Conservation (phyloP, 805 yeast species). For the Hanseniaspora singularis region DNA sequence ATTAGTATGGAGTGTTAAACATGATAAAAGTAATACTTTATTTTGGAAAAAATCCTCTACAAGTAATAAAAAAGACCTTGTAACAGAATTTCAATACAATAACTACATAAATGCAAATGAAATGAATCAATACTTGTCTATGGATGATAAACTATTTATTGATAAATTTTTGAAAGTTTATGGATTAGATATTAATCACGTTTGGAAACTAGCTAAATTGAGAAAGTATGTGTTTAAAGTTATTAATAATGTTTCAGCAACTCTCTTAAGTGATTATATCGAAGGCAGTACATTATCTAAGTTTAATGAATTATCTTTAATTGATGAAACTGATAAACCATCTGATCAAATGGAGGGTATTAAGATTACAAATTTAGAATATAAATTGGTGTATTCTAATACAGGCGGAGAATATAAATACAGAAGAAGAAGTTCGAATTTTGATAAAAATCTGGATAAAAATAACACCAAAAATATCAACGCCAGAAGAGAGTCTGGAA, state of each 20-base stretch:
- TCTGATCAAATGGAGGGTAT: no score
- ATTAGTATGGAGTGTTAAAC: conserved; percentile 59
- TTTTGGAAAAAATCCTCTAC: conserved; percentile 53
- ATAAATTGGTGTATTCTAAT: no score
- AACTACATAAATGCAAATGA: conserved; percentile 7
- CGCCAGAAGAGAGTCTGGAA: conserved; percentile 1
- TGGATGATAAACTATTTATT: conserved; percentile 13
- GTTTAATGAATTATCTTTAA: not conserved
- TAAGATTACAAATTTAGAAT: not conserved
- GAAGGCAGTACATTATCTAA: no score
- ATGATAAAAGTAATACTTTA: conserved; percentile 43
- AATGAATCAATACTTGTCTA: conserved; percentile 2
- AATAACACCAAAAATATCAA: no score
- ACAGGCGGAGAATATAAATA: no score
- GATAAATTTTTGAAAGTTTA: not conserved
- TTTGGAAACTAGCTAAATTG: conserved; percentile 13
- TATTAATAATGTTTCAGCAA: not conserved
- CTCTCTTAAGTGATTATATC: not conserved
- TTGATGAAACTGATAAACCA: not conserved
- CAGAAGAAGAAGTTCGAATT: no score
- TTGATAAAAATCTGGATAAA: no score
- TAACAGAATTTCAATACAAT: conserved; percentile 38
- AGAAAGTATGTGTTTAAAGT: conserved; percentile 5
- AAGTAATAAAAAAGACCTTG: conserved; percentile 14
- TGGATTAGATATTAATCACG: not conserved